Evolutionary conservation across 2,329 filamentous ascomycete species (phyloP).

Genomic region (Dissoconium aciculare): DNA sequence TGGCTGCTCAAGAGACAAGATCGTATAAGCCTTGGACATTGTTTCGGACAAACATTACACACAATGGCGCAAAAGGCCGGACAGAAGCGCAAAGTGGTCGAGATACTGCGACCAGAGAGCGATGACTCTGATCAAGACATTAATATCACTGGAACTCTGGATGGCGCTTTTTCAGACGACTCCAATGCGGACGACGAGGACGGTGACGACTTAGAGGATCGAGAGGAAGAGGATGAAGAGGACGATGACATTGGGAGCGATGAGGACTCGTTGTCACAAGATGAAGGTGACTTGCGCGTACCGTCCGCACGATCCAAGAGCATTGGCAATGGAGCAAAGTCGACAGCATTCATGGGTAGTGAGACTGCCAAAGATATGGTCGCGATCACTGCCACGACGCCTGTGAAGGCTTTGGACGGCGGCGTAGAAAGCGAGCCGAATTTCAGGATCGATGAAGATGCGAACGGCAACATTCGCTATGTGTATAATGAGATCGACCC

Average conservation of each 20-base stretch:
- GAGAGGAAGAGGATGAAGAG: slow-evolving; percentile 17
- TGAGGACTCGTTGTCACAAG: slow-evolving; percentile 27
- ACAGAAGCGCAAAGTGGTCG: slow-evolving; percentile 32
- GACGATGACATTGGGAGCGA: slow-evolving; percentile 28
- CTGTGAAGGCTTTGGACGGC: slow-evolving; percentile 10
- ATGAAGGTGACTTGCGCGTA: slow-evolving; percentile 26
- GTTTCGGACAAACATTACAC: background rate
- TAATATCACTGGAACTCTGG: slow-evolving; percentile 15
- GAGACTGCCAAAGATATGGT: slow-evolving; percentile 16
- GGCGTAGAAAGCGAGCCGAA: slow-evolving; percentile 31
- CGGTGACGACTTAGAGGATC: slow-evolving; percentile 10
- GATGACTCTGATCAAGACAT: slow-evolving; percentile 24
- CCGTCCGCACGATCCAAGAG: no score
- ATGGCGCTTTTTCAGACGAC: slow-evolving; percentile 22
- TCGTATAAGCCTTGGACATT: no score
- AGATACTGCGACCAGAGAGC: slow-evolving; percentile 18
- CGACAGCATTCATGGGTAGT: slow-evolving; percentile 13
- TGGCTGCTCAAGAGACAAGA: no score
- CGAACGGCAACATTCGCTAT: slow-evolving; percentile 80
- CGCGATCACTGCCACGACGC: slow-evolving; percentile 11
- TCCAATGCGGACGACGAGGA: slow-evolving; percentile 23
- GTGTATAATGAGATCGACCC: slow-evolving; percentile 89
- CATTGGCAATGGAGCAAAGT: slow-evolving; percentile 14
- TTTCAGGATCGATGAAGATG: slow-evolving; percentile 56
- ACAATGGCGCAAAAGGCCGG: slow-evolving; percentile 20